phyloP scores from a whole-genome alignment of 1,284 basidiomycete genomes.

The Vanrija pseudolonga region DNA sequence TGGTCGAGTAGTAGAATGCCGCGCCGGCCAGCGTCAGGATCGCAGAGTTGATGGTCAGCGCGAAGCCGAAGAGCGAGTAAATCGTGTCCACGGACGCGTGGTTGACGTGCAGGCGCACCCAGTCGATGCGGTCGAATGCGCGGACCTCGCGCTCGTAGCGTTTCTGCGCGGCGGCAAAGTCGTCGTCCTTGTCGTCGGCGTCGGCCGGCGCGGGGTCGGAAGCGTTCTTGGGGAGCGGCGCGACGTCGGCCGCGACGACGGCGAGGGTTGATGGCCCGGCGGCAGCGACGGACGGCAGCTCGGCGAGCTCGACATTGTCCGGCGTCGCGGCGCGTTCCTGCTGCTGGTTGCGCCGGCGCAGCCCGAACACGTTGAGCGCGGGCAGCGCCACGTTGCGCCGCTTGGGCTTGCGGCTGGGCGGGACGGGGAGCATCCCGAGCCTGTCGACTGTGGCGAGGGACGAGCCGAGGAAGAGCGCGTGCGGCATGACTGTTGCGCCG shows the following conservation, averaged over 20 bases:
- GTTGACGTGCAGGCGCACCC: constrained; percentile 70
- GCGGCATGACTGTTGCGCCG: constrained; percentile 78
- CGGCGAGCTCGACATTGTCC: constrained; percentile 1
- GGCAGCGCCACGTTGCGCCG: constrained; percentile 16
- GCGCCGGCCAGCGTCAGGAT: constrained; percentile 58
- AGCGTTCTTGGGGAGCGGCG: not conserved
- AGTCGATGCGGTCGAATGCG: constrained; percentile 57
- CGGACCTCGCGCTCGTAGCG: constrained; percentile 61
- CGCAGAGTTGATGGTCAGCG: constrained; percentile 79
- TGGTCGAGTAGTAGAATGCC: constrained; percentile 65
- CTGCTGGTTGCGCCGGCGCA: not conserved
- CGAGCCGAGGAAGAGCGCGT: constrained; percentile 84
- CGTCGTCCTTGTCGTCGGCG: constrained; percentile 26
- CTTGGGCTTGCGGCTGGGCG: constrained; percentile 13
- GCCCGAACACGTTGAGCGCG: constrained; percentile 14
- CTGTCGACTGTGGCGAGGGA: constrained; percentile 78
- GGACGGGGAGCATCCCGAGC: constrained; percentile 43
- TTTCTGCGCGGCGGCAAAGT: constrained; percentile 25
- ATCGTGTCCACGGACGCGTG: constrained; percentile 61
- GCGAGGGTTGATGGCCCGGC: not conserved
- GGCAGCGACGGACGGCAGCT: not conserved
- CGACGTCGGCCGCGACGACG: not conserved
- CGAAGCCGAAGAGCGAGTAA: constrained; percentile 65
- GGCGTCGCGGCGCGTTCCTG: not conserved
- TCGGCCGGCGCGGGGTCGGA: constrained; percentile 5